Percentiles rank a stretch among this genome's conserved stretches.
phyloP scores from a whole-genome alignment of 2,329 filamentous ascomycete genomes.

The Botrytis tulipae region DNA sequence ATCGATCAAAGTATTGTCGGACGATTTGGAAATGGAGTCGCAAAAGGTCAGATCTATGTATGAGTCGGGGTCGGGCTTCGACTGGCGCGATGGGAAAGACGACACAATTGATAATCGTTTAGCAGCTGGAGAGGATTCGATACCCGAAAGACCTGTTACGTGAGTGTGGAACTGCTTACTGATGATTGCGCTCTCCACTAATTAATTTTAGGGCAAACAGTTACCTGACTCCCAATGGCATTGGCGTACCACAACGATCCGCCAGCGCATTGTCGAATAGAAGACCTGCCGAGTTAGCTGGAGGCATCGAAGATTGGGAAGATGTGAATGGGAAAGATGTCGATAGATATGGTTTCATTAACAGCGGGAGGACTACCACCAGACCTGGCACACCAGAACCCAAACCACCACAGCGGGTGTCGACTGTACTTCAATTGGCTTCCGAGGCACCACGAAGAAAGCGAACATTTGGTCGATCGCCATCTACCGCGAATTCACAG shows the following conservation, averaged over 20 bases:
- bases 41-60: slow-evolving; percentile 41
- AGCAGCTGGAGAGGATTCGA: slow-evolving; percentile 18
- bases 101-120: slow-evolving; percentile 18
- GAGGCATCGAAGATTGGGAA: slow-evolving; percentile 66
- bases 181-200: slow-evolving; percentile 22
- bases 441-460: slow-evolving; percentile 36
- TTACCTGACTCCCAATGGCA: slow-evolving; percentile 25
- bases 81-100: slow-evolving; percentile 32
- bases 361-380: slow-evolving; percentile 42
- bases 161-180: slow-evolving; percentile 22
- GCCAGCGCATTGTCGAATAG: slow-evolving; percentile 31
- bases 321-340: slow-evolving; percentile 60
- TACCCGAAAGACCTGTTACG: slow-evolving; percentile 20
- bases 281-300: slow-evolving; percentile 49
- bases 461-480: slow-evolving; percentile 33
- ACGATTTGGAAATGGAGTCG: slow-evolving; percentile 38
- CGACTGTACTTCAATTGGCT: slow-evolving; percentile 36
- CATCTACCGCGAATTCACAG: slow-evolving; percentile 31
- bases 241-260: slow-evolving; percentile 24
- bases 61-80: slow-evolving; percentile 31
- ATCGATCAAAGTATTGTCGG: slow-evolving; percentile 32
- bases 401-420: slow-evolving; percentile 36
- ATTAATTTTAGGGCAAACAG: slow-evolving; percentile 25
- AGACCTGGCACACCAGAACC: slow-evolving; percentile 42
- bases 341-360: slow-evolving; percentile 69